Base-by-base conservation (phyloP, 179 eudicot species). In the Drosera spatulata region DNA sequence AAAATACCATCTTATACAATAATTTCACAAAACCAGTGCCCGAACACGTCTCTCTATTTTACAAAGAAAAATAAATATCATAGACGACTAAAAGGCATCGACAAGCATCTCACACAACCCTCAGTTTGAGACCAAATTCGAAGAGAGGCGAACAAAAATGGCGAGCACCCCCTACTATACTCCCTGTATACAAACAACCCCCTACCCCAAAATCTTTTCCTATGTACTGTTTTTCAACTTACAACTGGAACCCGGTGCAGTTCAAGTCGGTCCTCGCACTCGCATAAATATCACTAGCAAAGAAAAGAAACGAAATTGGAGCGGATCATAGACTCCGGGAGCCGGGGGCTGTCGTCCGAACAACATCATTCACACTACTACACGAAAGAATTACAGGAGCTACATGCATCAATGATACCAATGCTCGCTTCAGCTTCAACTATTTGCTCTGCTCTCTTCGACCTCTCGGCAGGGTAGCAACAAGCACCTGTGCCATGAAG, bases 151-250 rank as follows among this genome's bases (percentile, higher is more conserved):
- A 65, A 61, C 66, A 65, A 58, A 55, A 22, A 56, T 10, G 72
- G 62, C 49, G 40, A 65, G 60, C 61, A 60, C 59, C 62, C 65
- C 57, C 45, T 47, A 73, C 33, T 9, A 7, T 68, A 65, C 61
- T 65, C 59, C 57, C 66, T 67, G 77, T 72, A 71, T 61, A 72
- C 76, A 72, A 53, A 10, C 15, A 4, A 15, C 44, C 61, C 77
- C 80, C 68, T 68, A 57, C 52, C 63, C 63, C 77, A 76, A 76
- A 76, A 76, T 65, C 77, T 65, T 70, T 51, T 46, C 55, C 60
- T 76, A 76, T 76, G 76, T 76, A 72, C 77, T 65, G 53, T 59
- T 59, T 54, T 55, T 70, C 41, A 63, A 66, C 60, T 68, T 76
- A 76, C 77, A 72, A 62, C 73, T 61, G 71, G 65, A 59, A 59